Evolutionary conservation across 177 flowering plant genomes (phyloP), one percentile per base, ranked within the genome.

Genomic region (Vitis hybrid): DNA sequence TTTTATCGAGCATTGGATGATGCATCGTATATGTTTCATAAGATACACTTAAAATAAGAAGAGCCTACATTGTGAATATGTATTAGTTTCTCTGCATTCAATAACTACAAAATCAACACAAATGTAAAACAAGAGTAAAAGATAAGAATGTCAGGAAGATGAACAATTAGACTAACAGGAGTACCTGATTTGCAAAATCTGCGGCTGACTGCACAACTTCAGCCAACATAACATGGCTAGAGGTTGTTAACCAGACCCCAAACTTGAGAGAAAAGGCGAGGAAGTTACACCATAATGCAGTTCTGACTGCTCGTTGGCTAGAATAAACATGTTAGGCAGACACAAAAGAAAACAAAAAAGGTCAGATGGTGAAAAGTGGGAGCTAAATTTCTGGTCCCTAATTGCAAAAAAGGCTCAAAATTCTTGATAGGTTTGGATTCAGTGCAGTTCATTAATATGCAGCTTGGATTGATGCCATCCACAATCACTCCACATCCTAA

Each of bases 161-260:
- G 13, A 51, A 56, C 12, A 61, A 59, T n/a, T 60, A n/a, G 4
- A 55, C 54, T 32, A 64, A 60, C 1, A 30, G 3, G 50, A 32
- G 17, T 79, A 90, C 98, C 94, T 96, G 99, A 78, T 96, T 96
- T 53, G 97, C 97, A 78, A 96, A 89, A 83, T 96, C 99, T 73
- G 99, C 99, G 76, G 84, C 81, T 14, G 99, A 96, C 73, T 96
- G 99, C 65, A 96, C 83, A 67, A 90, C 87, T 85, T 95, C 99
- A 73, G 99, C 98, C 64, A 96, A 68, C 89, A 96, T 92, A 58
- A 96, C 99, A 86, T 96, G 98, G 76, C 99, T 95, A 53, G 97
- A 86, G 70, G 93, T 89, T 24, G 74, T 57, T 21, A 85, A 69
- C 99, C 99, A 95, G 65, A 93, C 97, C n/a, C 93, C 94, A 86